A percentile compares a stretch with the other conserved stretches of the same genome.
Evolutionary conservation across 768 basidiomycete genomes (phyloP).

Genomic region (Amanita brunnescens): DNA sequence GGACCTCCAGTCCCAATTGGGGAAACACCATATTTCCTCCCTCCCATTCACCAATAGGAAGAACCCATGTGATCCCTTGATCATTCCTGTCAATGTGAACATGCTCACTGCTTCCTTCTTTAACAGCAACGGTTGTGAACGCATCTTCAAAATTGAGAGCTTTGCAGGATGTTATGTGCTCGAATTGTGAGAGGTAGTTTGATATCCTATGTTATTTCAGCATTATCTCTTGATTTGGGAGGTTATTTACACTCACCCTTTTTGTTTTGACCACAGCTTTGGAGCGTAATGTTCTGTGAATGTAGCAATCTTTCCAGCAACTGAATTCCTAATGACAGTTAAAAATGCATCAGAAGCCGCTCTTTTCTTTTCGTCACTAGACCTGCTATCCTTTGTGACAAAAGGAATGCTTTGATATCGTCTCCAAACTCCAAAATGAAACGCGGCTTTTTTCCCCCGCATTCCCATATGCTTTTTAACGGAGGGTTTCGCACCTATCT

Average conservation of each 20-base stretch:
- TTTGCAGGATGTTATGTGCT: neutral
- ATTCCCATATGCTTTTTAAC: neutral
- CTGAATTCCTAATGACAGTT: neutral
- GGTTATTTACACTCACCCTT: neutral
- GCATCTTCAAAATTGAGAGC: conserved; percentile 15
- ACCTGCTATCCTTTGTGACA: neutral
- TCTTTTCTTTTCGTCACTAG: neutral
- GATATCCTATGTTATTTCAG: neutral
- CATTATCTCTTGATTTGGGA: too few relatives aligned
- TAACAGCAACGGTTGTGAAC: conserved; percentile 18
- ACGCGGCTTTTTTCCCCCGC: neutral
- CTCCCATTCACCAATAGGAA: conserved; percentile 14
- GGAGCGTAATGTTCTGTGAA: neutral
- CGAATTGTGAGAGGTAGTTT: neutral
- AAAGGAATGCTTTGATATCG: neutral
- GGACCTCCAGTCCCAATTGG: conserved; percentile 14
- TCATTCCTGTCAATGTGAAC: conserved; percentile 20
- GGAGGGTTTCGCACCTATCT: neutral
- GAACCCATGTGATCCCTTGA: conserved; percentile 13
- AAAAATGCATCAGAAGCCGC: neutral
- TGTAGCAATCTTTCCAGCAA: neutral
- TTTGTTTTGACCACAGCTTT: neutral
- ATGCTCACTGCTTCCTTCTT: conserved; percentile 19
- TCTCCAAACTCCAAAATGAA: neutral
- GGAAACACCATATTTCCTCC: conserved; percentile 16